Conservation (phyloP, 306 rosid genomes). For the Lagenaria siceraria region DNA sequence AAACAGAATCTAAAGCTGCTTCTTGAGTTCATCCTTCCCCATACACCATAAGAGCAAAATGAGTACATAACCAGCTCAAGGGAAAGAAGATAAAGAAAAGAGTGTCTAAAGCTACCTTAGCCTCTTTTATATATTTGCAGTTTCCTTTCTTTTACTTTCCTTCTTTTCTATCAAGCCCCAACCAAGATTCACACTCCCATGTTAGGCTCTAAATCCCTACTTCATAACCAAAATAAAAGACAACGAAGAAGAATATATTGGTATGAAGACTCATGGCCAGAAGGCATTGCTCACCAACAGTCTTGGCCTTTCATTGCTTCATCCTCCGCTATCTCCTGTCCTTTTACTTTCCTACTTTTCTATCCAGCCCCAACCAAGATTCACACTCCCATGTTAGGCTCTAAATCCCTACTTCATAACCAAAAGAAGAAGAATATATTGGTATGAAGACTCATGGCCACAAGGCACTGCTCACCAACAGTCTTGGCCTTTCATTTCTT, state of each 20-base stretch:
- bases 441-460: neutral
- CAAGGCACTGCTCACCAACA: neutral
- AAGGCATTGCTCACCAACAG: neutral
- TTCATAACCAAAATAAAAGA: neutral
- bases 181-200: neutral
- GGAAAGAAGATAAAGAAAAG: neutral
- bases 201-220: neutral
- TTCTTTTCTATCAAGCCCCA: neutral
- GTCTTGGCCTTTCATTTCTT: neutral
- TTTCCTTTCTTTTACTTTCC: neutral
- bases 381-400: neutral
- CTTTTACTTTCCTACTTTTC: neutral
- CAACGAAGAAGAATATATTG: neutral
- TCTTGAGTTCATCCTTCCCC: neutral
- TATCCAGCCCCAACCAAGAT: neutral
- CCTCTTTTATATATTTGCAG: neutral
- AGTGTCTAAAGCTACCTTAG: neutral
- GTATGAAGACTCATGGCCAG: neutral
- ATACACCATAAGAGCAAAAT: neutral
- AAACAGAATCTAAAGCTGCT: neutral
- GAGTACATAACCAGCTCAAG: neutral
- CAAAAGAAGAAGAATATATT: neutral
- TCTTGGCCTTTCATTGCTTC: neutral
- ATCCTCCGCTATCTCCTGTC: neutral
- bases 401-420: neutral